A percentile compares a stretch with the other conserved stretches of the same genome.
phyloP scores from a whole-genome alignment of 75 land plant genomes.

The Selaginella moellendorffii region DNA sequence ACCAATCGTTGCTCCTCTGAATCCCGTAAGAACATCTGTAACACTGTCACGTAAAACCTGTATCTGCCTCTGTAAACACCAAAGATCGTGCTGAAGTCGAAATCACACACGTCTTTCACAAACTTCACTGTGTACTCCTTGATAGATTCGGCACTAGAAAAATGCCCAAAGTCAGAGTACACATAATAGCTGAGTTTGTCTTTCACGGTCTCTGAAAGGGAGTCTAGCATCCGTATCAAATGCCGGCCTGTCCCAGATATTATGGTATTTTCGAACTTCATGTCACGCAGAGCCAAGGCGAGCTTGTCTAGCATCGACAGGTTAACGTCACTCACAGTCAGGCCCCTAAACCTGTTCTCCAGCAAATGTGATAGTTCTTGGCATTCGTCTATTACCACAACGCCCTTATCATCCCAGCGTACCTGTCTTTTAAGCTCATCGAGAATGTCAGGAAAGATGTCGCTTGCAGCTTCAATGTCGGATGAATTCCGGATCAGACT shows the following conservation, averaged over 20 bases:
- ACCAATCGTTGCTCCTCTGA: neutral
- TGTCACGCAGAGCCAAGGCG: neutral
- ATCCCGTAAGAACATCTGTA: neutral
- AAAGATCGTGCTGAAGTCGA: neutral
- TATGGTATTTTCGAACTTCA: neutral
- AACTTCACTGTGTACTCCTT: neutral
- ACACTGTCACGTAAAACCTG: neutral
- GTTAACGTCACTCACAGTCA: neutral
- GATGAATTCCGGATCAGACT: neutral
- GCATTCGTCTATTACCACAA: neutral
- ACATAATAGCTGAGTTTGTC: neutral
- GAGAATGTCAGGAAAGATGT: neutral
- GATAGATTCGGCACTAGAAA: neutral
- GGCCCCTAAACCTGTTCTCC: neutral
- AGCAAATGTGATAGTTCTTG: neutral
- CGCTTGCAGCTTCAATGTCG: neutral
- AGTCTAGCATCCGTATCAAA: neutral
- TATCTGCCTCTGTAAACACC: neutral
- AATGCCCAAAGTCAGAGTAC: neutral
- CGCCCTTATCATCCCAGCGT: neutral
- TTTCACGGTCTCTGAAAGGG: neutral
- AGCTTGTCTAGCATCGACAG: neutral
- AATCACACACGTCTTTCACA: neutral
- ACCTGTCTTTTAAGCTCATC: neutral
- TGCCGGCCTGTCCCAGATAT: neutral